Conservation (phyloP, 495 filamentous ascomycete genomes). For the Tricharina praecox region DNA sequence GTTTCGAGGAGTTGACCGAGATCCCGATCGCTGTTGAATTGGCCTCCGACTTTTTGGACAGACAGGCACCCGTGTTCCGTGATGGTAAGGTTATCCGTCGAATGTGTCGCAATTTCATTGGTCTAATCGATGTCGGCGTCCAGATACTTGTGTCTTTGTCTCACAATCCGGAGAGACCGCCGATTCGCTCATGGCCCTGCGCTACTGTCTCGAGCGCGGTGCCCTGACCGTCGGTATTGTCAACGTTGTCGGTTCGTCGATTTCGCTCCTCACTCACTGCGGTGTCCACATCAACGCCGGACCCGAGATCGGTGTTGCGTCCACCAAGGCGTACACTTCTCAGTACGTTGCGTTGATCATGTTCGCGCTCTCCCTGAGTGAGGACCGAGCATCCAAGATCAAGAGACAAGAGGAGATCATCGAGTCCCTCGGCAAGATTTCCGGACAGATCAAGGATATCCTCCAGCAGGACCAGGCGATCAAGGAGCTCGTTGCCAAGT, state of each 20-base stretch:
- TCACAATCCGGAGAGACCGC: conserved; percentile 97
- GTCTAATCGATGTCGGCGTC: not conserved
- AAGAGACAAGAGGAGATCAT: conserved; percentile 92
- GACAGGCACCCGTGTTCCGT: conserved; percentile 96
- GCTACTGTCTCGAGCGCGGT: conserved; percentile 93
- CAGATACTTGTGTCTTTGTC: conserved; percentile 92
- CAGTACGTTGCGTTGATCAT: conserved; percentile 99
- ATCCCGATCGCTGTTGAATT: conserved; percentile 95
- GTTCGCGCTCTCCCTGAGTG: conserved; percentile 89
- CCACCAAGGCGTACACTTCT: conserved; percentile 96
- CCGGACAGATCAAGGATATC: conserved; percentile 78
- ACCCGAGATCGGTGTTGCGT: conserved; percentile 96
- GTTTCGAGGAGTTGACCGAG: conserved; percentile 94
- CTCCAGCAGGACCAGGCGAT: conserved; percentile 80
- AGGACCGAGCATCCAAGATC: conserved; percentile 89
- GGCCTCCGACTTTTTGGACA: conserved; percentile 93
- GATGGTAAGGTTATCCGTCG: conserved; percentile 32
- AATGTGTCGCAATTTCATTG: not conserved
- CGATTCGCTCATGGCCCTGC: conserved; percentile 91
- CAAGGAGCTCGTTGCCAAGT: conserved; percentile 76
- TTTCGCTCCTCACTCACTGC: conserved; percentile 94
- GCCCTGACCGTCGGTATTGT: conserved; percentile 95
- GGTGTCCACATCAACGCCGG: conserved; percentile 99
- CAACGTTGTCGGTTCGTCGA: conserved; percentile 94
- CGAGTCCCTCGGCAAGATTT: conserved; percentile 72